Evolutionary conservation across 768 basidiomycete species (phyloP).

Genomic region (Russula lepida): DNA sequence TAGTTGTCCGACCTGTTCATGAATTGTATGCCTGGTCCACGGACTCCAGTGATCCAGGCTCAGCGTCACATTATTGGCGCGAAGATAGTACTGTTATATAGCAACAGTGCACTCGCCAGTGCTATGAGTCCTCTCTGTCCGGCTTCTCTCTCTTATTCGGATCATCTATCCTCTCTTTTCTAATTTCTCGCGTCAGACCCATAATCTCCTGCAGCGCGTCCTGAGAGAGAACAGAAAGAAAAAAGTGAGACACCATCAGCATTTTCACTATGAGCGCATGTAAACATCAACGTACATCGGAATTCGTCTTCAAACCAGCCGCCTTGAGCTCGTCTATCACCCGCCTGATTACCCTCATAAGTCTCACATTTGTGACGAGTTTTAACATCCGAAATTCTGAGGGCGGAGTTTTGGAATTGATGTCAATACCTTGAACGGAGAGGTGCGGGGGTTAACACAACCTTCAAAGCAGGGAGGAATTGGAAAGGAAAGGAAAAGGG

Average conservation of each 20-base stretch:
- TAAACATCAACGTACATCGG: constrained; percentile 36
- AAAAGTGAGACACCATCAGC: neutral
- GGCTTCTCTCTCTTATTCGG: too few relatives aligned
- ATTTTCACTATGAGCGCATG: neutral
- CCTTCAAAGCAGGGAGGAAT: neutral
- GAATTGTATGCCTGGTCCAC: too few relatives aligned
- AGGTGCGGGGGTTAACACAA: neutral
- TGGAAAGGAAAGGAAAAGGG: neutral
- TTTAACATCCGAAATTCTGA: constrained; percentile 47
- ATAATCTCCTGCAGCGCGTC: constrained; percentile 41
- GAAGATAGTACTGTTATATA: too few relatives aligned
- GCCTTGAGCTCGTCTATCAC: constrained; percentile 45
- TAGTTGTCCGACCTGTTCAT: too few relatives aligned
- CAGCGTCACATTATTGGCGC: too few relatives aligned
- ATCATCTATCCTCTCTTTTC: neutral
- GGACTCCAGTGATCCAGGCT: too few relatives aligned
- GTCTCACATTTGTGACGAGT: constrained; percentile 44
- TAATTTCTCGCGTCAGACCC: constrained; percentile 24
- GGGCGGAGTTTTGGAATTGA: constrained; percentile 35
- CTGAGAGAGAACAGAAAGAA: constrained; percentile 25
- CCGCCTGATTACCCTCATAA: constrained; percentile 39
- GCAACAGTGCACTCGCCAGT: neutral
- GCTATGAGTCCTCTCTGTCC: constrained; percentile 13
- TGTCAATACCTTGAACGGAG: constrained; percentile 38
- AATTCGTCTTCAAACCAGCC: constrained; percentile 50